Conservation (phyloP, 2,329 filamentous ascomycete genomes). For the Botryotinia convoluta region DNA sequence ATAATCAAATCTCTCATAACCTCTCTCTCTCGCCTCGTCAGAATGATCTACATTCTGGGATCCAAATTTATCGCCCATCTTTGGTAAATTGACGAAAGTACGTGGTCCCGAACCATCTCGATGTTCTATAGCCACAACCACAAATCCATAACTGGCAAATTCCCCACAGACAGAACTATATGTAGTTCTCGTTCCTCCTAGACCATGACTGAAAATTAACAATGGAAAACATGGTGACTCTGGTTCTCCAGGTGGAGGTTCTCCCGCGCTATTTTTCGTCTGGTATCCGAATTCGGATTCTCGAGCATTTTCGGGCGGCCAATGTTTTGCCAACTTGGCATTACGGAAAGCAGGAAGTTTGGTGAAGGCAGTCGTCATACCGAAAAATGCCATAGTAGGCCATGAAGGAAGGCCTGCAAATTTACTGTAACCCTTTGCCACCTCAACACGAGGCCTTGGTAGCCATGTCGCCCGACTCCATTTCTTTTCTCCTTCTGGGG, state of each 20-base stretch:
- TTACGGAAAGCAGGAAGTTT: conserved; percentile 65
- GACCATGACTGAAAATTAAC: conserved; percentile 64
- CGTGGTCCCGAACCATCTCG: conserved; percentile 62
- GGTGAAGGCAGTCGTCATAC: conserved; percentile 58
- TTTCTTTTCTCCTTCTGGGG: conserved; percentile 43
- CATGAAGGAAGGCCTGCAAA: conserved; percentile 54
- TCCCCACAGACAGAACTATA: conserved; percentile 64
- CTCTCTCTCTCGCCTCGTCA: conserved; percentile 40
- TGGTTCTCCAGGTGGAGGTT: conserved; percentile 40
- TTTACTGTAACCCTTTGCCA: conserved; percentile 60
- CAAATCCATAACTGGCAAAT: conserved; percentile 63
- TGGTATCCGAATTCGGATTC: conserved; percentile 40
- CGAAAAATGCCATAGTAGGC: conserved; percentile 45
- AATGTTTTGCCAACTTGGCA: conserved; percentile 53
- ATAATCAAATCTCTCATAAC: conserved; percentile 56
- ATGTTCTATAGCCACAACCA: conserved; percentile 64
- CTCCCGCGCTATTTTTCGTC: conserved; percentile 43
- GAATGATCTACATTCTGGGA: conserved; percentile 35
- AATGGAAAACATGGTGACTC: conserved; percentile 55
- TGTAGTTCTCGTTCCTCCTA: conserved; percentile 61
- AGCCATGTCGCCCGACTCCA: conserved; percentile 60
- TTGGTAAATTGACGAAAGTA: conserved; percentile 57
- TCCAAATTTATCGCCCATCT: conserved; percentile 40
- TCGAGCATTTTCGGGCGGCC: conserved; percentile 46
- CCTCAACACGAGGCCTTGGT: conserved; percentile 53